Base-by-base conservation (phyloP, 2,329 filamentous ascomycete genomes). In the Zalaria obscura region DNA sequence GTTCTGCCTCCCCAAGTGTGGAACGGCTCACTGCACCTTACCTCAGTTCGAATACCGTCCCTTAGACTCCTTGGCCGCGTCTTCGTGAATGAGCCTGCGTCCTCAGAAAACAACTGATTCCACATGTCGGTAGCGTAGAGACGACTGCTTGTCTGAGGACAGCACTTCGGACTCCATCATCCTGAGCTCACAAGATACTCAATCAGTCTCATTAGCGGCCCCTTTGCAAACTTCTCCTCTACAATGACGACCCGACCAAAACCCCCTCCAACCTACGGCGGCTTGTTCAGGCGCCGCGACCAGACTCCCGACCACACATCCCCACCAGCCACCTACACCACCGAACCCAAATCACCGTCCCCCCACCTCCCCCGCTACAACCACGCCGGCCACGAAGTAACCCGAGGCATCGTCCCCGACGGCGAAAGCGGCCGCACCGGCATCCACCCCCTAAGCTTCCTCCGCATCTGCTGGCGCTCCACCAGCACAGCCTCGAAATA, bases 371-470 rank as follows among this genome's bases (percentile, higher is more conserved):
- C 60, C 8, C 50, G 50, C 34, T 60, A 61, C 53, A 68, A 68
- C 44, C 61, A 66, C 54, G 63, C 62, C 49, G 65, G 64, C 11
- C 62, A 68, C 48, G 47, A 50, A 41, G 60, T 68, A 5, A 65
- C 62, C 0, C 53, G 46, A 31, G 61, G 62, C 42, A 64, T 69
- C 34, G 53, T 66, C 40, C 53, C 57, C 35, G 65, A 68, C 27
- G 68, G 68, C 36, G 66, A 71, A 51, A 67, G 63, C 43, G 66
- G 66, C 2, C 55, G 67, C 38, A 55, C 54, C 11, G 64, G 67
- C 32, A 62, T 71, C 42, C 58, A 66, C 31, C 62, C 62, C 2
- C 46, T 53, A 31, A 59, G 64, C 34, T 69, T 70, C 51, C 43
- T 68, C 25, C 44, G 43, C 8, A 65, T 71, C 11, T 60, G 65